Conservation (phyloP, 1,284 basidiomycete genomes). For the Coriolopsis trogii region DNA sequence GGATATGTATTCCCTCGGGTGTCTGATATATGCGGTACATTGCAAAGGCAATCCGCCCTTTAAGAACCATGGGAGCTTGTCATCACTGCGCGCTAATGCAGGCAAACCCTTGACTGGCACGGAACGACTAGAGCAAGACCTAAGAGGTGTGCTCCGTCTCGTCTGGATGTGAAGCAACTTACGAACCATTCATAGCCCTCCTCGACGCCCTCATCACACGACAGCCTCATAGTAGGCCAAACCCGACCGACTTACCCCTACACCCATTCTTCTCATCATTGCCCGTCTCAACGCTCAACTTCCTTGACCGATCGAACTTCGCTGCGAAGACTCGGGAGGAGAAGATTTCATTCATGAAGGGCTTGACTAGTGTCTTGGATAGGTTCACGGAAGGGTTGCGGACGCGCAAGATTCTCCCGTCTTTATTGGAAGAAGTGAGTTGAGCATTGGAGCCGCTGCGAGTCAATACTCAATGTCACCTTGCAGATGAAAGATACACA, state of each 20-base stretch:
- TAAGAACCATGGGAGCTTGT: conserved; percentile 83
- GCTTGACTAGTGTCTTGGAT: conserved; percentile 80
- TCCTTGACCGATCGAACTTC: conserved; percentile 94
- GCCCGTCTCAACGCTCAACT: conserved; percentile 96
- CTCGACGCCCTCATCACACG: conserved; percentile 82
- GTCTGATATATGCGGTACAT: conserved; percentile 88
- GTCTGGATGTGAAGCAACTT: background rate
- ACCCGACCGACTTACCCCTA: conserved; percentile 77
- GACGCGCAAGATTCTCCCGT: conserved; percentile 91
- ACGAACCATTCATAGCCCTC: conserved; percentile 54
- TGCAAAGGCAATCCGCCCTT: conserved; percentile 89
- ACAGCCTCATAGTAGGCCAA: conserved; percentile 72
- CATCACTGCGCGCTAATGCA: conserved; percentile 79
- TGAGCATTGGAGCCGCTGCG: background rate
- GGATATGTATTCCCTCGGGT: conserved; percentile 95
- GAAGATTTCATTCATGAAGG: conserved; percentile 95
- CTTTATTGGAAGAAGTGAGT: conserved; percentile 88
- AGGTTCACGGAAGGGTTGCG: conserved; percentile 88
- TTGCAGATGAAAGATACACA: conserved; percentile 89
- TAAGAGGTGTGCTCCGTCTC: conserved; percentile 53
- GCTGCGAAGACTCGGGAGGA: conserved; percentile 94
- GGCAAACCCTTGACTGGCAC: conserved; percentile 66
- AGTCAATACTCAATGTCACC: background rate
- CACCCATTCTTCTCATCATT: conserved; percentile 94
- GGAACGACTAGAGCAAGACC: conserved; percentile 64